Evolutionary conservation across 306 rosid genomes (phyloP).

Genomic region (Gastrolobium villosum): DNA sequence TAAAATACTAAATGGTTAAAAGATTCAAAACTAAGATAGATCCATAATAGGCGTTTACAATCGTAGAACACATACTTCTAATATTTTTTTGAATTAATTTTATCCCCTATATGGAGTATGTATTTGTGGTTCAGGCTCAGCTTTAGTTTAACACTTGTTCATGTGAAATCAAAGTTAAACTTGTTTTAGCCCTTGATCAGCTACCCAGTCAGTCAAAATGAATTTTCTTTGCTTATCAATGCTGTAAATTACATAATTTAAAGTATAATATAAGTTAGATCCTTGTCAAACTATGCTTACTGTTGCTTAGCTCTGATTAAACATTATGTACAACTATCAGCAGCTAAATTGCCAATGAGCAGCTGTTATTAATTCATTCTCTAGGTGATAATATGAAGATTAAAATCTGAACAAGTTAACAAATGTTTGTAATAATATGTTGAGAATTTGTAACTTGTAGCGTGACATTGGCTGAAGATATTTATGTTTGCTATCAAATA

Average conservation of each 20-base stretch:
- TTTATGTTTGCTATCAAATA: conserved; percentile 14
- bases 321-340: conserved; percentile 18
- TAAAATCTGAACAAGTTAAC: conserved; percentile 9
- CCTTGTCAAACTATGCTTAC: conserved; percentile 31
- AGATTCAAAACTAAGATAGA: conserved; percentile 11
- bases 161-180: conserved; percentile 11
- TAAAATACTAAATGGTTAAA: not conserved
- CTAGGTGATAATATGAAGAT: conserved; percentile 25
- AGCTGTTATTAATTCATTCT: conserved; percentile 34
- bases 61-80: conserved; percentile 13
- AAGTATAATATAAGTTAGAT: not conserved
- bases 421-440: not conserved
- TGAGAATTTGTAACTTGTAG: conserved; percentile 34
- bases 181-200: conserved; percentile 17
- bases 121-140: conserved; percentile 32
- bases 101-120: not conserved
- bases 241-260: not conserved
- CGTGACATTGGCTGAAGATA: conserved; percentile 38
- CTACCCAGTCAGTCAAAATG: not conserved
- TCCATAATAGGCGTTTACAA: conserved; percentile 25
- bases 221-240: conserved; percentile 2
- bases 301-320: not conserved
- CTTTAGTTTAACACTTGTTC: conserved; percentile 23
- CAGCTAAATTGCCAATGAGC: not conserved
- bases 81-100: conserved; percentile 23